Base-by-base conservation (phyloP, 805 yeast genomes). In the Yamadazyma tumulicola region DNA sequence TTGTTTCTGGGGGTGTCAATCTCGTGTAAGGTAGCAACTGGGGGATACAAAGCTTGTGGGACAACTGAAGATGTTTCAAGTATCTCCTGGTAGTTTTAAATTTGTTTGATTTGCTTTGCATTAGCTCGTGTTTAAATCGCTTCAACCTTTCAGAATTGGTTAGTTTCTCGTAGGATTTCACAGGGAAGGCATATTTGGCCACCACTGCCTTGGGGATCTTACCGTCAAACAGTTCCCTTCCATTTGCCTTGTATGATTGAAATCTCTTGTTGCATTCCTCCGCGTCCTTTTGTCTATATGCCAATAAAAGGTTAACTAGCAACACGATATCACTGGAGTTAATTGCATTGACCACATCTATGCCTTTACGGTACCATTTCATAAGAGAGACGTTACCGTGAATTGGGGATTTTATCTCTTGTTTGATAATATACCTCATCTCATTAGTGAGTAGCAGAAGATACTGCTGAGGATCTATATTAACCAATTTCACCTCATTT, bases 1-100 rank as follows among this genome's bases (percentile, higher is more conserved):
- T 32, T 6, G 39, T 14, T 15, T 34, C n/a, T 3, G 43, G 43
- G 10, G 35, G 3, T 15, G 26, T 30, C 13, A 37, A 8, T 4
- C 20, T 19, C 2, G 60, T 52, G 27, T 55, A 55, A 5, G 67
- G 61, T 11, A 65, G 43, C 13, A 52, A 42, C 23, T 40, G 50
- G 1, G 72, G 69, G 14, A 53, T 52, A 2, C 67, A 68, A 3
- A 65, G 28, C 31, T 45, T 42, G 5, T 50, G 48, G 1, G 31
- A 15, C 23, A 39, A 31, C 36, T 64, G 71, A 17, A 52, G 47
- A 12, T 37, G 32, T 37, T 57, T 59, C 18, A 67, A 37, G 42
- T 53, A 57, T 14, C 56, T 47, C 11, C 60, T 47, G 15, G 61
- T 39, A 4, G 59, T n/a, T 19, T 47, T 34, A 32, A n/a, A 39